These are phyloP conservation scores for Lasiosphaeria miniovina DNA, from an alignment of 495 filamentous ascomycete species.

Conservation along the genomic window DNA sequence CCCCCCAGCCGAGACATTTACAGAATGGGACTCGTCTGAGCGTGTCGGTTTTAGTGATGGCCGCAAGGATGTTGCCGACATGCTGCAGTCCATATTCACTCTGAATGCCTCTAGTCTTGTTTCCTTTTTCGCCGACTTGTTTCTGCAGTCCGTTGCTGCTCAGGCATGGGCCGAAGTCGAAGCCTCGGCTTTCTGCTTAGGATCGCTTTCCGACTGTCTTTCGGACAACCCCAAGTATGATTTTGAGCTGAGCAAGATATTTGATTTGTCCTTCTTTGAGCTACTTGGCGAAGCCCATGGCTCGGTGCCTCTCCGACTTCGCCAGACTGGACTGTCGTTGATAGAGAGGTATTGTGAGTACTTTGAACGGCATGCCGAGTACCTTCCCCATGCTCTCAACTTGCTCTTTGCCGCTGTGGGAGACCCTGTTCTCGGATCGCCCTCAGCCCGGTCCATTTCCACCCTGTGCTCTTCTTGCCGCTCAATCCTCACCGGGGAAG, in stretches of 20 bases:
- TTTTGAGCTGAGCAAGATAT: slow-evolving; percentile 63
- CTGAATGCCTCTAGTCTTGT: slow-evolving; percentile 67
- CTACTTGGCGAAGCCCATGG: slow-evolving; percentile 47
- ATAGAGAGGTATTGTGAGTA: slow-evolving; percentile 78
- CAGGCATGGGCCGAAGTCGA: slow-evolving; percentile 76
- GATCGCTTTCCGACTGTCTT: slow-evolving; percentile 70
- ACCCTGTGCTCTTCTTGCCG: slow-evolving; percentile 81
- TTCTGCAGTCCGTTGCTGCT: slow-evolving; percentile 54
- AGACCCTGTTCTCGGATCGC: slow-evolving; percentile 59
- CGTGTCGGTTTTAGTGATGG: slow-evolving; percentile 71
- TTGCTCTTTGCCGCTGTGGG: slow-evolving; percentile 77
- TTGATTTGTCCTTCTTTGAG: slow-evolving; percentile 61
- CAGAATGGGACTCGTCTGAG: slow-evolving; percentile 70
- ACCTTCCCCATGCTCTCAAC: slow-evolving; percentile 72
- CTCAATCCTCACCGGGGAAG: slow-evolving; percentile 62
- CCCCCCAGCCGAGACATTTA: slow-evolving; percentile 47
- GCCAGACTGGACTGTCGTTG: slow-evolving; percentile 72
- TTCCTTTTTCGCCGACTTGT: slow-evolving; percentile 63
- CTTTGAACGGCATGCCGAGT: slow-evolving; percentile 69
- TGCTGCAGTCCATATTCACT: slow-evolving; percentile 72
- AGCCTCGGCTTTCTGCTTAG: slow-evolving; percentile 74
- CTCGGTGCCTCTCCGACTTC: slow-evolving; percentile 63
- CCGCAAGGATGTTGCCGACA: slow-evolving; percentile 76
- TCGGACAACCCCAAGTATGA: slow-evolving; percentile 66
- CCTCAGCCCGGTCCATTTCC: slow-evolving; percentile 77